Conservation (phyloP, 169 alveolate genomes). For the Plasmodium gallinaceum region DNA sequence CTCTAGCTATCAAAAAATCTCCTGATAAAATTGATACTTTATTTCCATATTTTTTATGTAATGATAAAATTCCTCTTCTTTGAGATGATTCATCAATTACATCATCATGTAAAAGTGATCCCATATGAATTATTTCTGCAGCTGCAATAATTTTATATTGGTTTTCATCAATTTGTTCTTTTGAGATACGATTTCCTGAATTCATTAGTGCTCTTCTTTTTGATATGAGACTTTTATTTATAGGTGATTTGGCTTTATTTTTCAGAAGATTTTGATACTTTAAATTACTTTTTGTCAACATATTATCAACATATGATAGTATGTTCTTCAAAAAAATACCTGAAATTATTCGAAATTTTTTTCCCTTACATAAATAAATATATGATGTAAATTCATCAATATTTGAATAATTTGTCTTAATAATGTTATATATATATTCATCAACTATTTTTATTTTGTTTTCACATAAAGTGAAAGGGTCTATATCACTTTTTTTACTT, state of each 20-base stretch:
- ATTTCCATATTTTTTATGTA: conserved; percentile 85
- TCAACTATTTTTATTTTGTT: conserved; percentile 68
- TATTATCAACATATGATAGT: conserved; percentile 41
- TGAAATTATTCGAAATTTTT: conserved; percentile 62
- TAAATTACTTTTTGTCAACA: conserved; percentile 22
- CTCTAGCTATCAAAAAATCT: conserved; percentile 82
- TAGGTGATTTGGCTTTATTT: conserved; percentile 18
- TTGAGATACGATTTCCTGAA: conserved; percentile 19
- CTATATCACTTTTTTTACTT: conserved; percentile 29
- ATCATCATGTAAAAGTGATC: conserved; percentile 89
- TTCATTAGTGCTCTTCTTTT: conserved; percentile 5
- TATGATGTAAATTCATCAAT: conserved; percentile 69
- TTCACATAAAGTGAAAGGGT: conserved; percentile 62
- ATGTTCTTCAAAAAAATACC: conserved; percentile 48
- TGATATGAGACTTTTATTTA: conserved; percentile 8
- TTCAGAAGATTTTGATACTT: conserved; percentile 34
- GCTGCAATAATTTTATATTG: conserved; percentile 76
- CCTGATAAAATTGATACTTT: conserved; percentile 86
- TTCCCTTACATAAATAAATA: conserved; percentile 60
- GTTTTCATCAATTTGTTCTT: conserved; percentile 35
- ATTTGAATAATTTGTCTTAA: conserved; percentile 70
- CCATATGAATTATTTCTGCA: conserved; percentile 88
- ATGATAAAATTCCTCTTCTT: conserved; percentile 82
- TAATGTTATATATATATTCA: conserved; percentile 61
- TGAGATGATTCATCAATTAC: conserved; percentile 85